Conservation (phyloP, 352 stramenopile species). For the Phytopythium oedochilum region DNA sequence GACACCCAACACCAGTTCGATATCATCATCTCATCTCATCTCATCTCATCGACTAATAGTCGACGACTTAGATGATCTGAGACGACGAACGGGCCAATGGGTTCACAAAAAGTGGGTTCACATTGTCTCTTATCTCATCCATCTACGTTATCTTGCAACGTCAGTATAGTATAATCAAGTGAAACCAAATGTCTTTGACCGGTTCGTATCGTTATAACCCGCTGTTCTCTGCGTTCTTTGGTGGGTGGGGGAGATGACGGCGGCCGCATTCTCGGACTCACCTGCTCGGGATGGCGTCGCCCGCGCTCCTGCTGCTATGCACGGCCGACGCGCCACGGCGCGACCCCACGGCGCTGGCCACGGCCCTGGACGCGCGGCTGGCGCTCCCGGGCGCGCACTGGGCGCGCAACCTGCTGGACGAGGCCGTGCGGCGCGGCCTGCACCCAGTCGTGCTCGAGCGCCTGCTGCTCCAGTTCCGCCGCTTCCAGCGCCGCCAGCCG, state of each 20-base stretch:
- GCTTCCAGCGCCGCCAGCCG: neutral
- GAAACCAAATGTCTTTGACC: neutral
- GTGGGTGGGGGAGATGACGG: too few relatives aligned
- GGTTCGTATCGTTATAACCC: neutral
- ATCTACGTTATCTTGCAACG: neutral
- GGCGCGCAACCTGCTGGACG: neutral
- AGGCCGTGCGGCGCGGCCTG: neutral
- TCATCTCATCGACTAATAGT: too few relatives aligned
- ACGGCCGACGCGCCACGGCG: neutral
- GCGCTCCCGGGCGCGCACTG: neutral
- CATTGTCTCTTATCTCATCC: neutral
- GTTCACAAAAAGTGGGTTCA: neutral
- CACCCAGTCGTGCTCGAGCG: neutral
- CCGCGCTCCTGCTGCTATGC: neutral
- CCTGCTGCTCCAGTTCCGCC: neutral
- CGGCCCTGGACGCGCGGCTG: neutral
- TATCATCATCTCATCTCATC: too few relatives aligned
- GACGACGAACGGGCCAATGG: neutral
- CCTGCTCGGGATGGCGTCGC: neutral
- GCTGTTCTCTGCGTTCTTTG: too few relatives aligned
- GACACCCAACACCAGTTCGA: too few relatives aligned
- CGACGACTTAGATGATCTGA: too few relatives aligned
- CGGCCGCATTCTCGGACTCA: too few relatives aligned
- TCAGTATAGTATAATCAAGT: neutral
- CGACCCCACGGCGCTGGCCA: neutral